Base-by-base conservation (phyloP, 1,284 basidiomycete genomes). In the Sporisorium scitamineum region DNA sequence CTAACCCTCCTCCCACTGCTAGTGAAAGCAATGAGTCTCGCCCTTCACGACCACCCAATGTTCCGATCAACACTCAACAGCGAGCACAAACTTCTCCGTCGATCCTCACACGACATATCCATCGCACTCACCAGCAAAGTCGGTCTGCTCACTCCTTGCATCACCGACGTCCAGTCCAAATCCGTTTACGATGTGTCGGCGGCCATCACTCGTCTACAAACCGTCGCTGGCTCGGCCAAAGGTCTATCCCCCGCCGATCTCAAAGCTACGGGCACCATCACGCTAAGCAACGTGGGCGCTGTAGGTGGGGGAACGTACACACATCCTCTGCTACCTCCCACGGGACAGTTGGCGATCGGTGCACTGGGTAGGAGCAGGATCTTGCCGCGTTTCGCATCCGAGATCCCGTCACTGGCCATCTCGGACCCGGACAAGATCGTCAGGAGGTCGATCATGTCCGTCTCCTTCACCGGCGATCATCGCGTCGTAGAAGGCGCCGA, bases 401-500 rank as follows among this genome's bases (percentile, higher is more conserved):
- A 78, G 24, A 65, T 69, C 20, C 80, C 74, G 4, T 59, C 59
- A 8, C 61, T 73, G 9, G 45, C 31, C 26, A 14, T 37, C 26
- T 51, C 52, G 31, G 75, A 70, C 26, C 65, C 57, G 26, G 68
- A 64, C 57, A 64, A 56, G 51, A 61, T 73, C 52, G 70, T 79
- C 9, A 56, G 63, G 22, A 65, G 79, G 18, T 54, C 73, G 20
- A 71, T 82, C 61, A 70, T 81, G 72, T 61, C 80, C 5, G 75
- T 79, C 55, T 76, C 72, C 26, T 82, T 80, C 54, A 78, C 80
- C 0, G 95, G 92, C 32, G 95, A 97, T 85, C 95, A 97, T 87
- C 87, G 95, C 20, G 91, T 96, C 7, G 91, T 96, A 9, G 94
- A 97, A 85, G 95, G 95, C 7, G 94, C 94, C 0, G 95, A 97